Conservation (phyloP, 805 yeast genomes). For the Metschnikowia colocasiae region DNA sequence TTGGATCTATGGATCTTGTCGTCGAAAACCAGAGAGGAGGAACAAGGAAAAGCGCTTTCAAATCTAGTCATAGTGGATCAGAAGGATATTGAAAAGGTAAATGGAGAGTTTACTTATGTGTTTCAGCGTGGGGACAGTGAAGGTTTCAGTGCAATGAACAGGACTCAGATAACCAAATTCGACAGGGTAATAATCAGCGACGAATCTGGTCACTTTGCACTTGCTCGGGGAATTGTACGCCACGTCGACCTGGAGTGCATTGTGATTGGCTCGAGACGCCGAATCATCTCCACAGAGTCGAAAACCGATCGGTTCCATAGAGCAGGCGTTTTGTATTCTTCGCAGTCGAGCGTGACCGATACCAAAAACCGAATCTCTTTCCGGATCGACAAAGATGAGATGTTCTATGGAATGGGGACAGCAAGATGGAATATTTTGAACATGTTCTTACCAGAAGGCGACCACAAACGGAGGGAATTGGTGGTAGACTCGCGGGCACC, state of each 20-base stretch:
- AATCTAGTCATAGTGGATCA: slow-evolving; percentile 40
- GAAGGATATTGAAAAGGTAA: slow-evolving; percentile 20
- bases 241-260: slow-evolving; percentile 42
- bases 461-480: slow-evolving; percentile 40
- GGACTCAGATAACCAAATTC: slow-evolving; percentile 49
- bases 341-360: slow-evolving; percentile 7
- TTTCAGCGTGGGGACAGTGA: slow-evolving; percentile 36
- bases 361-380: slow-evolving; percentile 27
- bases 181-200: slow-evolving; percentile 77
- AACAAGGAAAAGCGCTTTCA: slow-evolving; percentile 58
- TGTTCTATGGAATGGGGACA: slow-evolving; percentile 67
- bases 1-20: slow-evolving; percentile 69
- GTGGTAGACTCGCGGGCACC: slow-evolving; percentile 57
- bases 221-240: slow-evolving; percentile 60
- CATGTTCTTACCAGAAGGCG: slow-evolving; percentile 54
- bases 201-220: slow-evolving; percentile 70
- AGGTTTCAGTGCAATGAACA: slow-evolving; percentile 19
- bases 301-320: slow-evolving; percentile 39
- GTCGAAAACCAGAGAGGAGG: slow-evolving; percentile 54
- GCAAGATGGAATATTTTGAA: slow-evolving; percentile 76
- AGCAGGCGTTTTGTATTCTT: slow-evolving; percentile 16
- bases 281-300: slow-evolving; percentile 44
- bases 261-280: slow-evolving; percentile 50
- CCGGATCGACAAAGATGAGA: slow-evolving; percentile 78
- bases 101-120: slow-evolving; percentile 40